Evolutionary conservation across 2,329 filamentous ascomycete genomes (phyloP).

Genomic region (Fusarium solani-melongenae): DNA sequence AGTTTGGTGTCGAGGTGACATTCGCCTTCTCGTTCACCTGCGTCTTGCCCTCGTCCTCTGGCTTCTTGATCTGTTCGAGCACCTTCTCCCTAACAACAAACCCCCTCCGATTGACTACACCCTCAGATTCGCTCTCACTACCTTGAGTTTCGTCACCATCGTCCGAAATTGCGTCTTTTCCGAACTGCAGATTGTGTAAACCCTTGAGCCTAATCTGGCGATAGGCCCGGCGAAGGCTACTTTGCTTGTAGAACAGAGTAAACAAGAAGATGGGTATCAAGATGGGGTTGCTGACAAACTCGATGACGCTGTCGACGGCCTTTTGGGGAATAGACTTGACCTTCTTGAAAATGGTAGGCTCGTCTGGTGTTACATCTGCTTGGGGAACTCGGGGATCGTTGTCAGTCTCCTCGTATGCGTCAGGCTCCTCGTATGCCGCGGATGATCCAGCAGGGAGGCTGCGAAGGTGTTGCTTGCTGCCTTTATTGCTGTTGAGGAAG

Average conservation of each 20-base stretch:
- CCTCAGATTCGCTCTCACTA: slow-evolving; percentile 30
- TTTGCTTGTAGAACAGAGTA: slow-evolving; percentile 56
- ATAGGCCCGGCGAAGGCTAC: slow-evolving; percentile 56
- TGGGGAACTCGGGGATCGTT: slow-evolving; percentile 49
- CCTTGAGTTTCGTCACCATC: slow-evolving; percentile 25
- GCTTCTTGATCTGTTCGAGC: slow-evolving; percentile 4
- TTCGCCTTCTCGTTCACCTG: not conserved
- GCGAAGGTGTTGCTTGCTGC: slow-evolving; percentile 49
- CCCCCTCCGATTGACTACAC: not conserved
- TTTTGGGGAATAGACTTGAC: slow-evolving; percentile 63
- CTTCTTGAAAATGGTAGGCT: slow-evolving; percentile 59
- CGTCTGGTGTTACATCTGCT: slow-evolving; percentile 45
- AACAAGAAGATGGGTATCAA: slow-evolving; percentile 59
- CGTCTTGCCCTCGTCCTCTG: not conserved
- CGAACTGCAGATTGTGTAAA: slow-evolving; percentile 28
- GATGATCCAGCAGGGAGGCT: slow-evolving; percentile 51
- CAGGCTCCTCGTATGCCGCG: slow-evolving; percentile 37
- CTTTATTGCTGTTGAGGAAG: slow-evolving; percentile 60
- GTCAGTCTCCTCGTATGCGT: slow-evolving; percentile 45
- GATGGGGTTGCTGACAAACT: slow-evolving; percentile 67
- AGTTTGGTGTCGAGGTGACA: not conserved
- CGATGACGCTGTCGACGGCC: slow-evolving; percentile 61
- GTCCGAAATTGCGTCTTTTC: not conserved
- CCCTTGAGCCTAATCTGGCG: slow-evolving; percentile 47
- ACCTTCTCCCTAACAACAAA: not conserved